Conservation (phyloP, 108 stramenopile genomes). For the Parmales sp. region DNA sequence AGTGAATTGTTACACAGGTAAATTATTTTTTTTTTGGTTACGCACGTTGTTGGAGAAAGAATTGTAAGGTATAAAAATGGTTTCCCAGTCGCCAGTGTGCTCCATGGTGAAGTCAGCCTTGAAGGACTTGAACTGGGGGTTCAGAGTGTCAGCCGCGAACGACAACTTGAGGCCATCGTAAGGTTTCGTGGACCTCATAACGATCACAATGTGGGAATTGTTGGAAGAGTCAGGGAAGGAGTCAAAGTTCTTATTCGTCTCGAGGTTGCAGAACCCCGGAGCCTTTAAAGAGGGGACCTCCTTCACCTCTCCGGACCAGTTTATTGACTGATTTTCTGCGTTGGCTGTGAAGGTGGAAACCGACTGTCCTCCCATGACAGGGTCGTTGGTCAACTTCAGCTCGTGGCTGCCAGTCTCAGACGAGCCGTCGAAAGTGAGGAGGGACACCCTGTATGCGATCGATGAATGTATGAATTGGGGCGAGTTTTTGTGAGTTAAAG, state of each 20-base stretch:
- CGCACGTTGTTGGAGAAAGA: conserved; percentile 11
- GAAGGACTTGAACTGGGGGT: background rate
- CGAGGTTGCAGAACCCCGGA: conserved; percentile 10
- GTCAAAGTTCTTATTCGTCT: background rate
- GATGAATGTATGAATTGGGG: too few species aligned
- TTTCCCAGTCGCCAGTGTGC: background rate
- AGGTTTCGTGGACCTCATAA: background rate
- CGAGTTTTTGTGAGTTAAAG: too few species aligned
- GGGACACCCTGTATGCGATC: too few species aligned
- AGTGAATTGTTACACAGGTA: too few species aligned
- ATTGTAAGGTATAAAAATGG: background rate
- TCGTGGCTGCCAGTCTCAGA: background rate
- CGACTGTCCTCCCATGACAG: conserved; percentile 17
- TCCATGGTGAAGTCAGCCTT: conserved; percentile 12
- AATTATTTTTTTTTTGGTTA: too few species aligned
- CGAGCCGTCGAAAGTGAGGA: background rate
- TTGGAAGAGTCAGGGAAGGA: conserved; percentile 1
- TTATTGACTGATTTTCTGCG: background rate
- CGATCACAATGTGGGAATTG: background rate
- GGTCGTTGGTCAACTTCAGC: conserved; percentile 10
- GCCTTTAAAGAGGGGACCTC: conserved; percentile 8
- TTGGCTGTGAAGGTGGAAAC: background rate
- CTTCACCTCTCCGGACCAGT: background rate
- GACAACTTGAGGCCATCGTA: conserved; percentile 10
- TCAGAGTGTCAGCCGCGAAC: conserved; percentile 2